Evolutionary conservation across 129 eudicot genomes (phyloP), one percentile per base, ranked within the genome.

Genomic region (Rutidosis leptorrhynchoides): DNA sequence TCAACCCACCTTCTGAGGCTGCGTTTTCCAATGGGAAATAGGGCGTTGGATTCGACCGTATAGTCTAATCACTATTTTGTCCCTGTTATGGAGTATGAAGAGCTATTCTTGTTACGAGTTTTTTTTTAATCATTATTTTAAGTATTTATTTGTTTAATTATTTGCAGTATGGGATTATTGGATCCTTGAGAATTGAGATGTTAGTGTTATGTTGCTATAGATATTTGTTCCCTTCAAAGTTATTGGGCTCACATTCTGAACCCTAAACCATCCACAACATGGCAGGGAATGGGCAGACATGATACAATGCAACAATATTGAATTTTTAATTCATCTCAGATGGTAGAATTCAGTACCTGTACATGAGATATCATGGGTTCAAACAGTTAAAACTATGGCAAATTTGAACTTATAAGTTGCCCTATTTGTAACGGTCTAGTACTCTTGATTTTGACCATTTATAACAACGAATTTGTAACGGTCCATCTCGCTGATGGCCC

Each of bases 1-100:
- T 83, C 70, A 83, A 83, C 74, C 85, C 89, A 9, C 7, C 83
- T 16, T 16, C 57, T 2, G 19, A 64, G 59, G 22, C 45, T 37
- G 45, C 17, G 0, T 8, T 58, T n/a, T 2, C 69, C 26, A 82
- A 74, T 37, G 83, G 78, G 19, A 82, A 82, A 48, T 77, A 82
- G 79, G 64, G 9, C 16, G n/a, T 15, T 43, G 15, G 55, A 33
- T 53, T 14, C 9, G 22, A 37, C n/a, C n/a, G 5, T 15, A 5
- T 29, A 67, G 62, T 67, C 28, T 29, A 29, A 30, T 14, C 17
- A 19, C 6, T 30, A 20, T 67, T 28, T 61, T 62, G 7, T 12
- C 53, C 52, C 30, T 62, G 68, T 35, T 48, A 65, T 26, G 26
- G 58, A 64, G 33, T 64, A 12, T 37, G 70, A 65, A 37, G 20